phyloP scores from a whole-genome alignment of 441 rosid species.

The Bocquillonia castaneifolia region DNA sequence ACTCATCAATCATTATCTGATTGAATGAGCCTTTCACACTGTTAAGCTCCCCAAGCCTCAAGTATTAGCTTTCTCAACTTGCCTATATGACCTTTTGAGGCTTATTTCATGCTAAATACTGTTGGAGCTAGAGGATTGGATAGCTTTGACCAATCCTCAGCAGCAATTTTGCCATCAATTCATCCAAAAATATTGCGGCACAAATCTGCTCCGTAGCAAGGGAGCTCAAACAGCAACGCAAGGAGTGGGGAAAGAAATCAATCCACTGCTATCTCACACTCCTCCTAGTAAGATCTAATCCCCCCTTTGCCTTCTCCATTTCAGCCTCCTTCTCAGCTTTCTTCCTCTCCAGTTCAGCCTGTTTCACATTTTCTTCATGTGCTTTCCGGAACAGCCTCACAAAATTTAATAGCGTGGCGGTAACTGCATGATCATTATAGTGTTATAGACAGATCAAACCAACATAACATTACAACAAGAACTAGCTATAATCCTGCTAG shows the following conservation, averaged over 20 bases:
- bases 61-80: conserved; percentile 16
- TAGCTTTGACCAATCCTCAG: conserved; percentile 21
- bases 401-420: conserved; percentile 77
- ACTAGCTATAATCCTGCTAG: background rate
- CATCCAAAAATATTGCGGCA: conserved; percentile 19
- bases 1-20: background rate
- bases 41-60: conserved; percentile 26
- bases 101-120: conserved; percentile 11
- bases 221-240: conserved; percentile 18
- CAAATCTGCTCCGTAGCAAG: conserved; percentile 19
- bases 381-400: conserved; percentile 83
- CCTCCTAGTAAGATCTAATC: conserved; percentile 56
- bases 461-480: background rate
- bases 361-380: conserved; percentile 87
- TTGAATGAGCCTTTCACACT: conserved; percentile 11
- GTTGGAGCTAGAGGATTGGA: conserved; percentile 12
- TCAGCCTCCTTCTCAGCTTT: conserved; percentile 86
- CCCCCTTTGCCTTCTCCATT: conserved; percentile 85
- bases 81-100: conserved; percentile 19
- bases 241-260: conserved; percentile 17
- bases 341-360: conserved; percentile 86
- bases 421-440: conserved; percentile 55
- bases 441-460: conserved; percentile 13
- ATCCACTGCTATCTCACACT: conserved; percentile 40
- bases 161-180: conserved; percentile 21